Conservation (phyloP, 2,329 filamentous ascomycete species). For the Chrysoporthe cubensis region DNA sequence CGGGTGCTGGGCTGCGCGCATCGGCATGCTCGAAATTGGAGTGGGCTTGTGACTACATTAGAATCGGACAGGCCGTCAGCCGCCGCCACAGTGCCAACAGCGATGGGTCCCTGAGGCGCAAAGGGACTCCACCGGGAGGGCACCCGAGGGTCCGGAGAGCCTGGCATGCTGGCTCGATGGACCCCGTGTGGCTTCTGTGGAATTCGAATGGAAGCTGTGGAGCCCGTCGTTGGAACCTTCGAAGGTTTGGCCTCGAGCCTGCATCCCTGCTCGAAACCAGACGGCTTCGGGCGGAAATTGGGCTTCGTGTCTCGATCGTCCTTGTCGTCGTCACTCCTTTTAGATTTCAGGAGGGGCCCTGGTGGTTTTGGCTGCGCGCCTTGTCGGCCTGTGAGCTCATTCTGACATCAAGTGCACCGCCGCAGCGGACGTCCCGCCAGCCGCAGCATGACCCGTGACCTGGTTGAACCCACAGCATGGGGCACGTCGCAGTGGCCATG, state of each 20-base stretch:
- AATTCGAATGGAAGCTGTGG: constrained; percentile 30
- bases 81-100: constrained; percentile 28
- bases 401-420: constrained; percentile 8
- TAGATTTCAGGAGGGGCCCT: constrained; percentile 26
- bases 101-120: constrained; percentile 11
- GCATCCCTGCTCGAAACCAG: constrained; percentile 25
- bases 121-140: constrained; percentile 22
- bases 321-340: constrained; percentile 22
- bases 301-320: constrained; percentile 22
- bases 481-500: not conserved
- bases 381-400: constrained; percentile 9
- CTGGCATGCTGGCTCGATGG: constrained; percentile 10
- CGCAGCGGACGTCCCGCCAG: not conserved
- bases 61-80: constrained; percentile 30
- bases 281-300: constrained; percentile 27
- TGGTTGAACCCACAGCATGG: not conserved
- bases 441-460: not conserved
- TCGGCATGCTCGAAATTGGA: constrained; percentile 25
- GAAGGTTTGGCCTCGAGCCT: constrained; percentile 15
- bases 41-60: constrained; percentile 25
- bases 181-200: constrained; percentile 21
- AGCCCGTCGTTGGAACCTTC: constrained; percentile 25
- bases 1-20: not conserved
- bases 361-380: not conserved
- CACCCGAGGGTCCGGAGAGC: constrained; percentile 22